A percentile compares a stretch with the other conserved stretches of the same genome.
Conservation (phyloP, 306 rosid species). For the Glycine latifolia region DNA sequence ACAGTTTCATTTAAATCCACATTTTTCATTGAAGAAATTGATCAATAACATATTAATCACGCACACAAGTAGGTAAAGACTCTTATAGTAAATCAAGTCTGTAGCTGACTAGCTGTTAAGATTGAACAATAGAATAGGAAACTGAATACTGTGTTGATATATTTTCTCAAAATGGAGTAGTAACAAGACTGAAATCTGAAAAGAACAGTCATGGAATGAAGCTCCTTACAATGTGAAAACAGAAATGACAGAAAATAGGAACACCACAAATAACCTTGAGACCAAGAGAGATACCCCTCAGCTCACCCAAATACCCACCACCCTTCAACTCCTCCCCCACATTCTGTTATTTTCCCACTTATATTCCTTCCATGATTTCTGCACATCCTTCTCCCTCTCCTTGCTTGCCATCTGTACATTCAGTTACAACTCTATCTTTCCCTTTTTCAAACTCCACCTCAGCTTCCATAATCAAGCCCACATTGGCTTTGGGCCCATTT, state of each 20-base stretch:
- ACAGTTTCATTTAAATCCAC: slow-evolving; percentile 1
- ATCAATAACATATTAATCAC: slow-evolving; percentile 22
- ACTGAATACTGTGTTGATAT: neutral
- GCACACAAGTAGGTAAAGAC: neutral
- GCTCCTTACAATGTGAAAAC: neutral
- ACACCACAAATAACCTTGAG: neutral
- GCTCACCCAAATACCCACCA: no score
- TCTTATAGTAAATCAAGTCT: slow-evolving; percentile 32
- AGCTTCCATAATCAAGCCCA: neutral
- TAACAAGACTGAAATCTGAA: neutral
- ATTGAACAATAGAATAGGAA: no score
- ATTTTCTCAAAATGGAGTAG: neutral
- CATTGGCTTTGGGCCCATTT: neutral
- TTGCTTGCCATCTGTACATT: no score
- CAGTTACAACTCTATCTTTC: no score
- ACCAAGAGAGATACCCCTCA: neutral
- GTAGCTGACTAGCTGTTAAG: neutral
- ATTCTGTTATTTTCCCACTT: no score
- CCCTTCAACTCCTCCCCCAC: no score
- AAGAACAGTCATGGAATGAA: neutral
- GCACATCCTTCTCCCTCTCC: no score
- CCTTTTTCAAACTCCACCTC: neutral
- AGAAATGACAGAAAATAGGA: neutral
- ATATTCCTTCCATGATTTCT: no score
- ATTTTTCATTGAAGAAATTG: slow-evolving; percentile 1